Evolutionary conservation across 1,284 basidiomycete species (phyloP), one percentile per base, ranked within the genome.

Genomic region (Coniferiporia weirii): DNA sequence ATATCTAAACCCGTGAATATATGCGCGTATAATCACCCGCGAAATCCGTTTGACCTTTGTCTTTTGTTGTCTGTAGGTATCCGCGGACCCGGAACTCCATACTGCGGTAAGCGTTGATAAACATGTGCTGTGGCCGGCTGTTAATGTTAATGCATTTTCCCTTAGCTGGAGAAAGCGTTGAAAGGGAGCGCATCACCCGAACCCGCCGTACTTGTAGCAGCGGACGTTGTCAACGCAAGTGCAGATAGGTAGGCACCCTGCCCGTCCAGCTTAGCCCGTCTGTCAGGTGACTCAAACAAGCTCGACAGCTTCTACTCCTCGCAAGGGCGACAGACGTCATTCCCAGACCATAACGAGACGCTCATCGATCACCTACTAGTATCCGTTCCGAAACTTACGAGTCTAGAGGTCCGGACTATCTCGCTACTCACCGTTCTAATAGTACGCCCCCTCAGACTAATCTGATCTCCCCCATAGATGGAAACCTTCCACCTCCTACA

Each of bases 401-500:
- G 86, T 1, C 75, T 91, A 54, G 89, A 91, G 79, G 89, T 87
- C 64, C 62, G 70, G 54, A 49, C 19, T n/a, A 27, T 5, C 5
- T 5, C 27, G 5, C 5, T 27, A 27, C 27, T 27, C 27, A 5
- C 27, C 5, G 27, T 27, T 27, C 2, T 27, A 5, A 27, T 27
- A 27, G n/a, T 27, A 27, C n/a, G n/a, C n/a, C n/a, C n/a, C 27
- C 27, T 27, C 27, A 2, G 27, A 27, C 27, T 27, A 27, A 27
- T 2, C n/a, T 27, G 27, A 27, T 5, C 34, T 8, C 36, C 62
- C n/a, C 4, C 46, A 56, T 63, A 92, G 90, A 90, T 91, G 89
- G 89, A 91, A 68, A 90, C 87, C 0, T 88, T 87, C 68, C 89
- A 89, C 71, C 73, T 91, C 52, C 81, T 84, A 65, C 86, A 91